Percentiles rank a stretch among this genome's conserved stretches.
Conservation (phyloP, 208 protist genomes). For the Wallacemonas sp. region DNA sequence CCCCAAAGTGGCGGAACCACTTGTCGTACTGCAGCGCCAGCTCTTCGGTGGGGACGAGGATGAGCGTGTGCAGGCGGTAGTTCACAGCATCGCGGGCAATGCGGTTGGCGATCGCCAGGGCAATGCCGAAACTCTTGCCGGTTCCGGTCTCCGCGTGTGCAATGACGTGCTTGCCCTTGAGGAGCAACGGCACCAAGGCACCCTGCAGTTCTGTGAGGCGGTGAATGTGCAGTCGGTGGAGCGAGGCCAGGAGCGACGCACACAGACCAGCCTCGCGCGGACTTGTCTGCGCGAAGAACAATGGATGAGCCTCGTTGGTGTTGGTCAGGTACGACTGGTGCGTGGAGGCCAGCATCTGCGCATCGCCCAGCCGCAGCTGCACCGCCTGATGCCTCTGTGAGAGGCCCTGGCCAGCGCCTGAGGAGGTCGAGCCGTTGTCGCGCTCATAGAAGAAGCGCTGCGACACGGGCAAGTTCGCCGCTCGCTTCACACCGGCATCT, state of each 20-base stretch:
- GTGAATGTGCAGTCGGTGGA: conserved; percentile 70
- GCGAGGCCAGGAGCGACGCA: conserved; percentile 62
- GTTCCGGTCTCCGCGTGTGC: conserved; percentile 89
- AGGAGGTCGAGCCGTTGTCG: neutral
- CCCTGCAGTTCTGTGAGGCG: conserved; percentile 86
- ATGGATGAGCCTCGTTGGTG: conserved; percentile 81
- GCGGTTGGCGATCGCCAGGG: conserved; percentile 82
- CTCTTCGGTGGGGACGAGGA: conserved; percentile 87
- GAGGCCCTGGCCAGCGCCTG: neutral
- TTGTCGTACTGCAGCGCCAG: conserved; percentile 90
- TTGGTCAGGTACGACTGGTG: conserved; percentile 62
- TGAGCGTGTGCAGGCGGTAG: conserved; percentile 88
- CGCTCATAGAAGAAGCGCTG: conserved; percentile 80
- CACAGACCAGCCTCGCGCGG: conserved; percentile 75
- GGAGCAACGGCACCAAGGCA: conserved; percentile 80
- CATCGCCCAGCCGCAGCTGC: conserved; percentile 75
- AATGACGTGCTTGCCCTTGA: conserved; percentile 90
- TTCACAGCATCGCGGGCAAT: conserved; percentile 82
- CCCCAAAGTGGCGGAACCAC: conserved; percentile 86
- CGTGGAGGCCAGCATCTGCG: conserved; percentile 78
- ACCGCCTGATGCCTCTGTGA: conserved; percentile 60
- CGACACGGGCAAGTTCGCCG: conserved; percentile 71
- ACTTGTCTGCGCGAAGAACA: conserved; percentile 79
- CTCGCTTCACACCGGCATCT: conserved; percentile 37
- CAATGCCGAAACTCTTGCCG: conserved; percentile 91